Conservation (phyloP, 495 filamentous ascomycete species). For the Xylaria telfairii region DNA sequence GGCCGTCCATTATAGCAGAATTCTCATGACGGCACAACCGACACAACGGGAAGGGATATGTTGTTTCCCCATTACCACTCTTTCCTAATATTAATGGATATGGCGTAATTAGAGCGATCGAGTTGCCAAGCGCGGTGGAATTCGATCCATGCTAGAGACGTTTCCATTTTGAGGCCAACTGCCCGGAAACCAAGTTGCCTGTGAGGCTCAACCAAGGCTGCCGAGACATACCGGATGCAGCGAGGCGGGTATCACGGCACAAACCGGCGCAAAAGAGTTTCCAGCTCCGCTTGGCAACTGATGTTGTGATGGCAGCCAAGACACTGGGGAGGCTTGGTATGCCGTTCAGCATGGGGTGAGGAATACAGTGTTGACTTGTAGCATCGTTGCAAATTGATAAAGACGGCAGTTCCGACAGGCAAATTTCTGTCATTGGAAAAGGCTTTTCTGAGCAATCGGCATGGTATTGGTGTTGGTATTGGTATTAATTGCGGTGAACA, state of each 20-base stretch:
- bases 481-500: not conserved
- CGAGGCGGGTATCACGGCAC: slow-evolving; percentile 1
- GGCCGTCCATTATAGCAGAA: not conserved
- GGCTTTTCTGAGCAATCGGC: not conserved
- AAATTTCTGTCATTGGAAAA: not conserved
- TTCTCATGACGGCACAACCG: not conserved
- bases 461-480: not conserved
- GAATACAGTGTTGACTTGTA: not conserved
- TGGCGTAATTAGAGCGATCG: slow-evolving; percentile 2
- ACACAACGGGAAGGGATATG: not conserved
- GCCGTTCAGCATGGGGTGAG: not conserved
- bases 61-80: not conserved
- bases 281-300: slow-evolving; percentile 3
- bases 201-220: not conserved
- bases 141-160: slow-evolving; percentile 10
- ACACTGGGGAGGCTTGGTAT: not conserved
- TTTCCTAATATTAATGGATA: not conserved
- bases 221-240: slow-evolving; percentile 2
- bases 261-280: not conserved
- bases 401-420: not conserved
- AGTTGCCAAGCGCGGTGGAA: slow-evolving; percentile 6
- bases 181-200: not conserved
- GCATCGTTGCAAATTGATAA: not conserved
- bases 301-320: slow-evolving; percentile 16
- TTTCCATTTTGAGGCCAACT: not conserved